Conservation (phyloP, 805 yeast species). For the Barnettozyma salicaria region DNA sequence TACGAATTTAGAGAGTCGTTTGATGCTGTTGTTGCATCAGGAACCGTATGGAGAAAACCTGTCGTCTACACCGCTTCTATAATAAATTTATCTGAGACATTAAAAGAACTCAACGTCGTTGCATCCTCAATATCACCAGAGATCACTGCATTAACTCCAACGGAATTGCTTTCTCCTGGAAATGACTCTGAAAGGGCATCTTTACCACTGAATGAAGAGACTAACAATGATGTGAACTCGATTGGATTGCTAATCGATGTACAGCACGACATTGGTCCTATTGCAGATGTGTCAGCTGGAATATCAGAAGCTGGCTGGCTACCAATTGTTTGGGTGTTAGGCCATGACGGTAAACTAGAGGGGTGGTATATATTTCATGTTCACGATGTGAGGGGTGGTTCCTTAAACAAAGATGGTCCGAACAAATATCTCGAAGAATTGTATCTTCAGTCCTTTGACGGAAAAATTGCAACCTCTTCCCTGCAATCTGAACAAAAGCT, state of each 20-base stretch:
- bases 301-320: slow-evolving; percentile 53
- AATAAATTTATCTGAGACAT: slow-evolving; percentile 34
- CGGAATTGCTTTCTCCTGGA: slow-evolving; percentile 38
- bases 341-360: slow-evolving; percentile 54
- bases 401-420: slow-evolving; percentile 23
- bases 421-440: slow-evolving; percentile 6
- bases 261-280: slow-evolving; percentile 36
- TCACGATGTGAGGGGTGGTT: slow-evolving; percentile 38
- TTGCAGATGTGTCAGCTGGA: slow-evolving; percentile 47
- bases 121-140: slow-evolving; percentile 66
- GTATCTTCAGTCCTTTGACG: slow-evolving; percentile 1
- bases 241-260: slow-evolving; percentile 66
- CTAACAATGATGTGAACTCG: slow-evolving; percentile 64
- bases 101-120: slow-evolving; percentile 36
- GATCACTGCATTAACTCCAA: slow-evolving; percentile 39
- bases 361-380: slow-evolving; percentile 62
- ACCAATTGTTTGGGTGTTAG: slow-evolving; percentile 60
- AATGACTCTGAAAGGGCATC: slow-evolving; percentile 72
- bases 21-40: slow-evolving; percentile 49
- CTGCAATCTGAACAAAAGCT: background rate
- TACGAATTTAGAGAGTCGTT: slow-evolving; percentile 29
- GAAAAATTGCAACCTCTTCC: background rate
- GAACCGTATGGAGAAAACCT: slow-evolving; percentile 41
- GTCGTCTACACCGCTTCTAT: slow-evolving; percentile 39
- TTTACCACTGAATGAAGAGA: slow-evolving; percentile 61